Conservation (phyloP, 352 stramenopile species). For the Globisporangium ultimum region DNA sequence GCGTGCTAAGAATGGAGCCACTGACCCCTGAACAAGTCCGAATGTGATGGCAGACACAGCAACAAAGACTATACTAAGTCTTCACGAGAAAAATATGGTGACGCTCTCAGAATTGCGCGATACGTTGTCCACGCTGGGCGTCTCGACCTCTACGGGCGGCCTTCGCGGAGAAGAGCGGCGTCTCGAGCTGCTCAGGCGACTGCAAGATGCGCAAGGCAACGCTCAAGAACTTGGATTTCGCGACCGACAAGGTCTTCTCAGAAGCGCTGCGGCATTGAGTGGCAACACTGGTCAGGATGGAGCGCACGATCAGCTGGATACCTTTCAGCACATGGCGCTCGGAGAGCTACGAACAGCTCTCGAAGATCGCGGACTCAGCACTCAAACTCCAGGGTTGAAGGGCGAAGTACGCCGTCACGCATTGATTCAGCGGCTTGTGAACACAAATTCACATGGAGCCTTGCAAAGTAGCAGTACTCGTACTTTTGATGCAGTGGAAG, state of each 20-base stretch:
- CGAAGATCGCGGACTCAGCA: constrained; percentile 28
- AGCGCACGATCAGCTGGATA: constrained; percentile 1
- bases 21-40: too few relatives aligned
- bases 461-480: not conserved
- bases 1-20: too few relatives aligned
- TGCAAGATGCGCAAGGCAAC: constrained; percentile 11
- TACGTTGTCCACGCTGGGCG: constrained; percentile 23
- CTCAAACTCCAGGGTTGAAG: constrained; percentile 39
- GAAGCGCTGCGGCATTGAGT: not conserved
- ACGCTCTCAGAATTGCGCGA: constrained; percentile 27
- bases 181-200: constrained; percentile 24
- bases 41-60: too few relatives aligned
- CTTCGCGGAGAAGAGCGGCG: constrained; percentile 33
- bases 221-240: not conserved
- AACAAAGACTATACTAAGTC: too few relatives aligned
- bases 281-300: not conserved
- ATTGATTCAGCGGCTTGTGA: constrained; percentile 38
- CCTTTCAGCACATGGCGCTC: constrained; percentile 19
- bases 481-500: not conserved
- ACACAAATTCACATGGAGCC: constrained; percentile 3
- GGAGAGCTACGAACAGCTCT: constrained; percentile 34
- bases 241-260: too few relatives aligned
- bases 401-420: constrained; percentile 40
- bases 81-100: too few relatives aligned
- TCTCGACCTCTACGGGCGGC: constrained; percentile 31